Conservation (phyloP, 768 basidiomycete species). For the Nevesoporus exiguus region DNA sequence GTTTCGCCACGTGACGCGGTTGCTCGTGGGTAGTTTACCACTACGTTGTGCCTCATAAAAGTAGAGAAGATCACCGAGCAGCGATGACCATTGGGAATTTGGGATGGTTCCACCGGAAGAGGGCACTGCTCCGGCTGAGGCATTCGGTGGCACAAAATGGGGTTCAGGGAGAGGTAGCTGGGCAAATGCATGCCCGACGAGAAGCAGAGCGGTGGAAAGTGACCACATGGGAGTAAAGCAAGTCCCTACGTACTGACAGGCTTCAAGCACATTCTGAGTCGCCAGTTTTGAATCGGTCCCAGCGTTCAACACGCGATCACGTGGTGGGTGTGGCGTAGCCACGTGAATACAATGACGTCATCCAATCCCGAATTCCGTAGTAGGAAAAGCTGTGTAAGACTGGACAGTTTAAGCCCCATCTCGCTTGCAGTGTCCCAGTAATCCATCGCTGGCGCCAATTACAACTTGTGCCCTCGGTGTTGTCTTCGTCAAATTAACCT, state of each 20-base stretch:
- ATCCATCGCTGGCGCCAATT: slow-evolving; percentile 42
- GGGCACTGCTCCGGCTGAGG: slow-evolving; percentile 50
- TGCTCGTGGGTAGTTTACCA: slow-evolving; percentile 62
- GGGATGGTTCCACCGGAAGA: slow-evolving; percentile 42
- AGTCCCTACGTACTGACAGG: not conserved
- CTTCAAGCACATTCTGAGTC: not conserved
- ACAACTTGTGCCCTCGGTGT: slow-evolving; percentile 71
- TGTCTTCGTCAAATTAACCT: slow-evolving; percentile 72
- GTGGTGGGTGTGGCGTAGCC: slow-evolving; percentile 12
- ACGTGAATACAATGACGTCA: slow-evolving; percentile 20
- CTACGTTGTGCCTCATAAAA: slow-evolving; percentile 93
- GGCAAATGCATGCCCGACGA: slow-evolving; percentile 35
- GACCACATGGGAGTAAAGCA: slow-evolving; percentile 17
- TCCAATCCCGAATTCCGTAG: not conserved
- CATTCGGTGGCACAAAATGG: slow-evolving; percentile 60
- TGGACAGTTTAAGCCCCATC: too few species aligned
- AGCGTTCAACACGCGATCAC: slow-evolving; percentile 19
- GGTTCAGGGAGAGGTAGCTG: slow-evolving; percentile 65
- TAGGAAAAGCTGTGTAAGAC: too few species aligned
- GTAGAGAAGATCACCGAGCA: slow-evolving; percentile 78
- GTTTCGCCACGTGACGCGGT: slow-evolving; percentile 86
- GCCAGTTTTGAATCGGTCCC: too few species aligned
- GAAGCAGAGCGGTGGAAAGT: slow-evolving; percentile 15
- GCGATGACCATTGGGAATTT: slow-evolving; percentile 77
- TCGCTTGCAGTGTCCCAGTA: not conserved